These are phyloP conservation scores for Prunus dulcis DNA, from an alignment of 306 rosid genomes.

Conservation along the genomic window DNA sequence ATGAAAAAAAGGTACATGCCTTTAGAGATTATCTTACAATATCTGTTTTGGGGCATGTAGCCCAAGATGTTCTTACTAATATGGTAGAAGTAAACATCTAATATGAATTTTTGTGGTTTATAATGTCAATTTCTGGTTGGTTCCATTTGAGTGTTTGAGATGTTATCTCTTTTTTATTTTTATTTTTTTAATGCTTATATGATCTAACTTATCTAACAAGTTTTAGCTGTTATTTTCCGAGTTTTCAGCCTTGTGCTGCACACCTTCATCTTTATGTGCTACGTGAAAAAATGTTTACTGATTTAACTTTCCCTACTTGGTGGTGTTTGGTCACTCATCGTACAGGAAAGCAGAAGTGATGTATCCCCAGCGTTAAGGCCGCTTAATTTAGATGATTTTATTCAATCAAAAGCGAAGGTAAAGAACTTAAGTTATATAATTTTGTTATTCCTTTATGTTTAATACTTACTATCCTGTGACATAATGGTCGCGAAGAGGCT, in stretches of 20 bases:
- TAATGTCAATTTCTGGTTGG: background rate
- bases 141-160: background rate
- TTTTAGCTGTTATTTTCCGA: background rate
- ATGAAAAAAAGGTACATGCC: conserved; percentile 60
- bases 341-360: conserved; percentile 43
- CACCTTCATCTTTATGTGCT: background rate
- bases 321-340: conserved; percentile 2
- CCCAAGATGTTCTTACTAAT: no score
- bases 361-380: conserved; percentile 40
- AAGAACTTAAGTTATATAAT: background rate
- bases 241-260: background rate
- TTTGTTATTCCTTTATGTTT: background rate
- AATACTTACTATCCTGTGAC: background rate
- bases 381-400: conserved; percentile 74
- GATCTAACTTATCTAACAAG: background rate
- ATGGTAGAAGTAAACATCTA: no score
- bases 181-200: background rate
- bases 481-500: no score
- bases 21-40: background rate
- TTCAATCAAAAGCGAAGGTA: conserved; percentile 87
- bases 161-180: background rate
- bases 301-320: background rate
- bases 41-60: background rate
- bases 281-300: background rate
- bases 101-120: background rate